Conservation (phyloP, 2,329 filamentous ascomycete species). For the Penicillium sp. region DNA sequence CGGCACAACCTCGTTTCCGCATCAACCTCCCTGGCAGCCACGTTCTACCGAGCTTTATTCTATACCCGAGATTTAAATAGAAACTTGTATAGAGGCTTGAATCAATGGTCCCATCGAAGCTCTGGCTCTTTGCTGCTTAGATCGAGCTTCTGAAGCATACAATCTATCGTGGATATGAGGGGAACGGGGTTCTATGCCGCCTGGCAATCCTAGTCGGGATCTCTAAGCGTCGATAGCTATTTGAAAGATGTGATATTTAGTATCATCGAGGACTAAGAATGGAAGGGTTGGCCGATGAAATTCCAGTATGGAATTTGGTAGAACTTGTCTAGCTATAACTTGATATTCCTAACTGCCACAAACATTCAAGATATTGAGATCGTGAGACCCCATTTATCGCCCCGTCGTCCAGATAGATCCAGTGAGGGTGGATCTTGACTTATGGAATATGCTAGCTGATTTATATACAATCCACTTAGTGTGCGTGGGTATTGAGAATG, state of each 20-base stretch:
- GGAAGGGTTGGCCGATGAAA: conserved; percentile 35
- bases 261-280: conserved; percentile 42
- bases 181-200: conserved; percentile 35
- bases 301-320: conserved; percentile 25
- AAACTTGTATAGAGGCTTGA: conserved; percentile 28
- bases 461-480: conserved; percentile 32
- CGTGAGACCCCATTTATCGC: conserved; percentile 15
- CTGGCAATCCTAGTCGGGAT: conserved; percentile 42
- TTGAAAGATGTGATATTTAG: conserved; percentile 38
- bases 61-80: conserved; percentile 23
- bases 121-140: conserved; percentile 28
- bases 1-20: background rate
- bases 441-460: conserved; percentile 29
- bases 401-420: conserved; percentile 6
- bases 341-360: conserved; percentile 35
- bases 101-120: conserved; percentile 28
- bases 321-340: conserved; percentile 36
- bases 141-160: conserved; percentile 31
- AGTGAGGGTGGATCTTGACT: conserved; percentile 14
- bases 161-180: conserved; percentile 33
- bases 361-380: conserved; percentile 34
- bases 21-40: conserved; percentile 10
- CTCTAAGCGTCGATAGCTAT: conserved; percentile 37
- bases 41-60: conserved; percentile 20
- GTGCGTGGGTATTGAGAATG: conserved; percentile 28